Evolutionary conservation across 306 rosid species (phyloP), one percentile per base, ranked within the genome.

Genomic region (Herpetospermum pedunculosum): DNA sequence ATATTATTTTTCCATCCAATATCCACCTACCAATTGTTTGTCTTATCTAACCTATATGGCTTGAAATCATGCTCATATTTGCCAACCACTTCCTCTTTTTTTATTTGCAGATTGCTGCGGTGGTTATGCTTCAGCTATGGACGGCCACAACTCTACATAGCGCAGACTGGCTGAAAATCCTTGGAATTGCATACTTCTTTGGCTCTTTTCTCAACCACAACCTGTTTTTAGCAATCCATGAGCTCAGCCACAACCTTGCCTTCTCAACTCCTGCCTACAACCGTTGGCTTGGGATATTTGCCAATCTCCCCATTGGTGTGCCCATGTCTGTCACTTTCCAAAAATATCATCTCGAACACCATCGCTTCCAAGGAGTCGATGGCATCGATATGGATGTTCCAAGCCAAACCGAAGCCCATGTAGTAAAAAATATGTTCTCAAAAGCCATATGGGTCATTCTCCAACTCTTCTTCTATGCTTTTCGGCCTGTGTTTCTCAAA

Each of bases 251-350:
- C 88, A 92, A 90, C 81, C 92, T 92, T 10, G 92, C 98, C 76
- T 92, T 92, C 88, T 84, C 92, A 26, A 83, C 84, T 44, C 96
- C 96, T 1, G 80, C 55, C 78, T 83, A 50, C 81, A 92, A 92
- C 77, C 90, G 88, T 57, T 46, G 18, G 50, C 50, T 46, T 15
- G 50, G 50, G 50, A 46, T 46, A 13, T 46, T 46, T 46, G 50
- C 50, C 64, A 92, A 92, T 87, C 96, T 92, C 63, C 96, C 96
- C 0, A 87, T 92, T 1, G 96, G 95, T 15, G 96, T 88, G 32
- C 98, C 96, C 8, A 88, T 92, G 98, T 88, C 95, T 12, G 95
- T 92, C 60, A 90, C 96, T 38, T 90, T 92, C 81, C 91, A 92
- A 32, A 90, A 92, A 79, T 92, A 90, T 82, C 98, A 90, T 82